Evolutionary conservation across 192 early-diverging fungal species (phyloP).

Genomic region (Fimicolochytrium jonesii): DNA sequence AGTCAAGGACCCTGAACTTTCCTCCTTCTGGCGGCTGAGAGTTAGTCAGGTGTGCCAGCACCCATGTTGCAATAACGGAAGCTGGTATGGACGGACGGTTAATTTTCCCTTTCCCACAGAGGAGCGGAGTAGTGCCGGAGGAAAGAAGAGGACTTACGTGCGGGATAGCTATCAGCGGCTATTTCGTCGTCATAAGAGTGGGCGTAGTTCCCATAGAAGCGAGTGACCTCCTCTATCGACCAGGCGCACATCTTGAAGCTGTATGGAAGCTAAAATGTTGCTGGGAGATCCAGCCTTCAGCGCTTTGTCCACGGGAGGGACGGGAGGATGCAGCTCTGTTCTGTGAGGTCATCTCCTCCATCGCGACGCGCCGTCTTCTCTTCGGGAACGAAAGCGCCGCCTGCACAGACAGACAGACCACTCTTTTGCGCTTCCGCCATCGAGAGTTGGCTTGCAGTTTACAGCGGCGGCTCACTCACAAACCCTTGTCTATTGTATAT

Average conservation of each 20-base stretch:
- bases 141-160: not conserved
- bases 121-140: not conserved
- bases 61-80: constrained; percentile 19
- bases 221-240: constrained; percentile 20
- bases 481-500: too few species aligned
- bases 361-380: too few species aligned
- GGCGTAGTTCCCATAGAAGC: constrained; percentile 27
- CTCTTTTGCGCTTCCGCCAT: too few species aligned
- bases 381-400: too few species aligned
- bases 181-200: constrained; percentile 27
- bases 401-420: too few species aligned
- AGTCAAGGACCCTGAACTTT: constrained; percentile 14
- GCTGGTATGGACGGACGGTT: not conserved
- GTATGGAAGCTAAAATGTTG: too few species aligned
- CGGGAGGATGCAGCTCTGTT: too few species aligned
- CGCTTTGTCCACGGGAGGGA: too few species aligned
- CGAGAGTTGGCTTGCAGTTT: too few species aligned
- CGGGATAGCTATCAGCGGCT: constrained; percentile 21
- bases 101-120: not conserved
- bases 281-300: too few species aligned
- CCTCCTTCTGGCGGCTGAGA: not conserved
- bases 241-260: constrained; percentile 21
- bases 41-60: constrained; percentile 7
- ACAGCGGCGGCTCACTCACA: too few species aligned
- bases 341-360: too few species aligned